Conservation (phyloP, 1,139 yeast species). For the Debaryomycetaceae sp. region DNA sequence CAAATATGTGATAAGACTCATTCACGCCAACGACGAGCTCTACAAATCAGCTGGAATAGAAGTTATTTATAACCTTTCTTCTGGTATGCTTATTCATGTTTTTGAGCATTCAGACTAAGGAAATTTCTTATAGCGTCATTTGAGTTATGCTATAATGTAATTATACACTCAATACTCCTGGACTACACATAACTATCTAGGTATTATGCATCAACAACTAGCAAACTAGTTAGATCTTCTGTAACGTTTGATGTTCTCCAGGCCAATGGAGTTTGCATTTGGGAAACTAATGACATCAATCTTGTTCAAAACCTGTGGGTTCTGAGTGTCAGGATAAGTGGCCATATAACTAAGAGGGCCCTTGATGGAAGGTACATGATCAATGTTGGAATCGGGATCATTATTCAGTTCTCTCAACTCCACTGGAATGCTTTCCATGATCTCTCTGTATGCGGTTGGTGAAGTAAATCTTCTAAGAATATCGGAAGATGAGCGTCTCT, state of each 20-base stretch:
- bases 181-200: background rate
- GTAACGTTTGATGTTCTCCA: slow-evolving; percentile 44
- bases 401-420: slow-evolving; percentile 23
- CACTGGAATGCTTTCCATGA: slow-evolving; percentile 29
- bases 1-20: background rate
- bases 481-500: background rate
- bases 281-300: slow-evolving; percentile 44
- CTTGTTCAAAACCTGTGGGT: slow-evolving; percentile 35
- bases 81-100: no score
- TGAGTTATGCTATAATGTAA: background rate
- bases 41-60: no score
- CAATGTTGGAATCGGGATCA: slow-evolving; percentile 7
- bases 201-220: background rate
- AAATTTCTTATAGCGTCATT: no score
- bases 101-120: no score
- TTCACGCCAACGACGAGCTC: no score
- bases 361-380: slow-evolving; percentile 25
- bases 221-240: slow-evolving; percentile 7
- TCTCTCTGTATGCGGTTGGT: slow-evolving; percentile 34
- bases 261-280: slow-evolving; percentile 43
- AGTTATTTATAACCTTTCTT: no score
- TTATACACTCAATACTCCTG: background rate
- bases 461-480: slow-evolving; percentile 23
- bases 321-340: slow-evolving; percentile 28
- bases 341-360: slow-evolving; percentile 34